Base-by-base conservation (phyloP, 2,329 filamentous ascomycete genomes). In the Endoconidiophora polonica region DNA sequence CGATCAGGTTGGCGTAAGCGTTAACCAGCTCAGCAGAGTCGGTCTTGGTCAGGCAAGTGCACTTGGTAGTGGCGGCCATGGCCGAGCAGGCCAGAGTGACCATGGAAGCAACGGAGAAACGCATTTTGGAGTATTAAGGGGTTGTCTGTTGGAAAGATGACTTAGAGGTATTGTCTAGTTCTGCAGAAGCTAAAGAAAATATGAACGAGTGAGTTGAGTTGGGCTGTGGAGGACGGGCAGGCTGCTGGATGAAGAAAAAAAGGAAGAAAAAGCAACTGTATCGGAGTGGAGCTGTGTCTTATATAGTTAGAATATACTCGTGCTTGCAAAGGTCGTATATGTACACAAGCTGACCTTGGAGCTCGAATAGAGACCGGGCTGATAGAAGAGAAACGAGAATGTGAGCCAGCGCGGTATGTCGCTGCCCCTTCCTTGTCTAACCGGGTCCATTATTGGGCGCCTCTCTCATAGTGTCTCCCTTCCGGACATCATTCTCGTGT, bases 1-100 rank as follows among this genome's bases (percentile, higher is more conserved):
- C 73, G 54, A 76, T 72, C 1, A 77, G 65, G 1, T 66, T 64
- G 24, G 65, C 72, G 57, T 73, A 75, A 37, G 52, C 50, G 4
- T 52, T 44, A 37, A 50, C 45, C 37, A 56, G 38, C 33, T 54
- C 50, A 18, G 36, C 33, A 40, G 51, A 47, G 7, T 53, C 53
- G 26, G 44, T 47, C 45, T 54, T 53, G 48, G 48, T 53, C 14
- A 56, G 45, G 50, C 54, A 56, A 22, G 39, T 47, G 53, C 53
- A 52, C 14, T 46, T 43, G 41, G 49, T 36, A 40, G 49, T 18
- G 29, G 44, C 23, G 39, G 40, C 52, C 18, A 50, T 36, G 29
- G 38, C 40, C n/a, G 50, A 40, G 43, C 24, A 22, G 49, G 47
- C 47, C 46, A 54, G 20, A 24, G 38, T 52, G 45, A 51, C 18